A percentile compares a stretch with the other conserved stretches of the same genome.
Evolutionary conservation across 2,329 filamentous ascomycete species (phyloP).

Genomic region (Stagonosporopsis cucurbitacearum): DNA sequence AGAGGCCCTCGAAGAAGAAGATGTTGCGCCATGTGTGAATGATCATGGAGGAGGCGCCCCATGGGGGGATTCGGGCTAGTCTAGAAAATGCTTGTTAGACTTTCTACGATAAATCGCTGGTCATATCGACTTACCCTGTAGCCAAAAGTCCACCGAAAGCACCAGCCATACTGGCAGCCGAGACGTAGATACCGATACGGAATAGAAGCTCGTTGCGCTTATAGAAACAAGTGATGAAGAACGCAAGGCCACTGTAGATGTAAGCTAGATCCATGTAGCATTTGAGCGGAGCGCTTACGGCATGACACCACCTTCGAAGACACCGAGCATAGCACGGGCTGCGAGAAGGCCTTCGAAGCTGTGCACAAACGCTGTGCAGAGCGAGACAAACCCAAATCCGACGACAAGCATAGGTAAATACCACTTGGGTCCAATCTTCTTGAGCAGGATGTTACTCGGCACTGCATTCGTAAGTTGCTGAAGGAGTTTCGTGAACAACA

Average conservation of each 20-base stretch:
- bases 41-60: constrained; percentile 54
- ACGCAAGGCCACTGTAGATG: constrained; percentile 56
- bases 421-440: constrained; percentile 59
- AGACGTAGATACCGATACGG: constrained; percentile 63
- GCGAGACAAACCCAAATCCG: constrained; percentile 62
- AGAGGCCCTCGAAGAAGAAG: constrained; percentile 68
- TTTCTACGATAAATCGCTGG: neutral
- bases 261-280: constrained; percentile 1
- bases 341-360: constrained; percentile 57
- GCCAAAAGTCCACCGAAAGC: constrained; percentile 65
- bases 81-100: constrained; percentile 22
- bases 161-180: constrained; percentile 61
- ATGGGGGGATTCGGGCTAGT: constrained; percentile 56
- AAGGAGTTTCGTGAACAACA: neutral
- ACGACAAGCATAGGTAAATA: constrained; percentile 62
- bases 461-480: constrained; percentile 35
- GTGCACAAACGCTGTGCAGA: constrained; percentile 62
- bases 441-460: constrained; percentile 63
- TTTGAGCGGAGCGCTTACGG: constrained; percentile 44
- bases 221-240: constrained; percentile 64
- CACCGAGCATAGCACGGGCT: constrained; percentile 58
- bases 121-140: constrained; percentile 51
- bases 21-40: constrained; percentile 59
- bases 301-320: constrained; percentile 66
- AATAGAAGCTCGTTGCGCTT: constrained; percentile 63